Conservation (phyloP, 179 eudicot genomes). For the Corrigiola litoralis region DNA sequence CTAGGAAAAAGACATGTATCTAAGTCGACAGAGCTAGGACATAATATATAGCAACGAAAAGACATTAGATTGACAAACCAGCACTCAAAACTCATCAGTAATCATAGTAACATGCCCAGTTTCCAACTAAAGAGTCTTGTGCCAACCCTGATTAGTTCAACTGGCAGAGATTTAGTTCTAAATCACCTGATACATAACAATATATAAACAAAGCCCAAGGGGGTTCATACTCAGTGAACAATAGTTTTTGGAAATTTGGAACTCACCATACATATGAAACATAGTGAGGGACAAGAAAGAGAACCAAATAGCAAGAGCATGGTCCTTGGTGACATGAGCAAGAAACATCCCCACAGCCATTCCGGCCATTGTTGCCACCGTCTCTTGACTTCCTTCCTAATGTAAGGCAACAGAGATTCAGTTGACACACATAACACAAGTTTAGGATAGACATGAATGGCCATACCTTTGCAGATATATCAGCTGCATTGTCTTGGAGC, state of each 20-base stretch:
- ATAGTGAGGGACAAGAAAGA: constrained; percentile 79
- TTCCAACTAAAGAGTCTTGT: background rate
- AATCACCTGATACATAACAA: background rate
- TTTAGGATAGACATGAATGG: background rate
- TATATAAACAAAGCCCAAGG: background rate
- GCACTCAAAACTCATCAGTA: background rate
- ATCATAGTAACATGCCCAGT: background rate
- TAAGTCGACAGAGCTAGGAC: no score
- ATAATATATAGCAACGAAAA: no score
- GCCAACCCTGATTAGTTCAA: background rate
- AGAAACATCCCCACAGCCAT: constrained; percentile 98
- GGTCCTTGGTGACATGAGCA: constrained; percentile 73
- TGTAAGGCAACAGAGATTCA: constrained; percentile 12
- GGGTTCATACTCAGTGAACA: background rate
- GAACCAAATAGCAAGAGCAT: constrained; percentile 75
- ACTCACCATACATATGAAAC: constrained; percentile 98
- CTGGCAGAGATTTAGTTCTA: background rate
- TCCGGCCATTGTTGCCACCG: constrained; percentile 93
- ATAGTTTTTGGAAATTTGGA: background rate
- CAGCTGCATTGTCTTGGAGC: constrained; percentile 94
- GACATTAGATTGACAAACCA: no score
- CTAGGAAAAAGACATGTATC: no score
- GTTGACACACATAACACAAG: constrained; percentile 9
- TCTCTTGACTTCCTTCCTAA: constrained; percentile 99
- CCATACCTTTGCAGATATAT: constrained; percentile 95